Conservation (phyloP, 73 alveolate species). For the Paramecium sonneborni region DNA sequence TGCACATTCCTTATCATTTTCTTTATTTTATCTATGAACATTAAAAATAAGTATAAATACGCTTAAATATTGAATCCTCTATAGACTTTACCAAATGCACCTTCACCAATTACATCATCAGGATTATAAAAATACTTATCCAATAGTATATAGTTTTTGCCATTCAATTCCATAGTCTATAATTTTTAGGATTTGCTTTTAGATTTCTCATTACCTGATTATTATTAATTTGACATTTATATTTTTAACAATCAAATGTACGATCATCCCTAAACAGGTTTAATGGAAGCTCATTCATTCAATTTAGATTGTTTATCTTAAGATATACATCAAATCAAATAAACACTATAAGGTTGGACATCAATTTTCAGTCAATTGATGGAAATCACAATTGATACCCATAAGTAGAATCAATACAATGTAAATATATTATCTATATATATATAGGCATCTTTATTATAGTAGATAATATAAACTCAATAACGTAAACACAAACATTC, state of each 20-base stretch:
- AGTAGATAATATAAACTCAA: neutral
- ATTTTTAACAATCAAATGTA: conserved; percentile 28
- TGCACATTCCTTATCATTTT: conserved; percentile 19
- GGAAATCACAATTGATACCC: neutral
- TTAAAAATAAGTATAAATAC: neutral
- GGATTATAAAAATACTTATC: conserved; percentile 20
- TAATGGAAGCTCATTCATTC: conserved; percentile 8
- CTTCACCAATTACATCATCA: conserved; percentile 45
- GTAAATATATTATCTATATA: neutral
- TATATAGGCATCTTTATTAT: neutral
- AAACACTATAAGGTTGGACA: conserved; percentile 30
- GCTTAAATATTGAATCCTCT: neutral
- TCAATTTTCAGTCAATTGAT: neutral
- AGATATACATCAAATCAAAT: neutral
- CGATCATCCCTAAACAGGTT: conserved; percentile 15
- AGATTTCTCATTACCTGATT: neutral
- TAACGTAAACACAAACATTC: neutral
- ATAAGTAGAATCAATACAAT: conserved; percentile 20
- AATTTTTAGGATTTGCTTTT: conserved; percentile 16
- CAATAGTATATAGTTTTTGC: neutral
- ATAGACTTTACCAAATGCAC: conserved; percentile 41
- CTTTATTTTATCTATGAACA: neutral
- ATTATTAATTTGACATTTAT: neutral
- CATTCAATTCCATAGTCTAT: neutral
- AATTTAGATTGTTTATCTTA: neutral